These are phyloP conservation scores for Paraphaeosphaeria sporulosa DNA, from an alignment of 2,329 filamentous ascomycete species.

Conservation along the genomic window DNA sequence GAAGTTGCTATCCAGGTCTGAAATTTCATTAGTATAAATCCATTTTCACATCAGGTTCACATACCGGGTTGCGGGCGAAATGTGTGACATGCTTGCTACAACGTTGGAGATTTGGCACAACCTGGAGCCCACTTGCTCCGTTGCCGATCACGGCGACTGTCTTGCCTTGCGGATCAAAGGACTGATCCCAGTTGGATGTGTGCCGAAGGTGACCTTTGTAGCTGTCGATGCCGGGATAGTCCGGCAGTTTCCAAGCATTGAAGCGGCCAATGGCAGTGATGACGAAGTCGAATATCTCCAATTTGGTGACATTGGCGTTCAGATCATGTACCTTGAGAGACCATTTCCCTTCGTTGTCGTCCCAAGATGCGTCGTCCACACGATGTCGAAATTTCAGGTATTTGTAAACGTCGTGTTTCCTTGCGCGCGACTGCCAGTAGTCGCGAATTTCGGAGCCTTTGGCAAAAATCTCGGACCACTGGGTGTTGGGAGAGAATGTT, in stretches of 20 bases:
- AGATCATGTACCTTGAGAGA: conserved; percentile 62
- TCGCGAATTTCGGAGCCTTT: conserved; percentile 51
- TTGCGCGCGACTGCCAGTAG: conserved; percentile 51
- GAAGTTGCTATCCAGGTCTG: conserved; percentile 64
- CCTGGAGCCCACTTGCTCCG: conserved; percentile 69
- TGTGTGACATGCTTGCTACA: conserved; percentile 58
- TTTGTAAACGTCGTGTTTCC: conserved; percentile 50
- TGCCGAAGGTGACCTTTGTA: conserved; percentile 41
- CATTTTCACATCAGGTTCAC: too few species aligned
- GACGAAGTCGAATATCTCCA: conserved; percentile 43
- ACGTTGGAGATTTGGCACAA: conserved; percentile 66
- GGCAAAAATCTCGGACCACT: conserved; percentile 54
- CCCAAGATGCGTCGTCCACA: conserved; percentile 51
- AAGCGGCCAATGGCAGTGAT: conserved; percentile 46
- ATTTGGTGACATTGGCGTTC: conserved; percentile 43
- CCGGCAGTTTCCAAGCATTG: conserved; percentile 42
- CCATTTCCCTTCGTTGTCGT: conserved; percentile 62
- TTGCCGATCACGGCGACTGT: conserved; percentile 69
- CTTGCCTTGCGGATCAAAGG: conserved; percentile 64
- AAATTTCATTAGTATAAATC: too few species aligned
- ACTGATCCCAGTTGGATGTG: conserved; percentile 40
- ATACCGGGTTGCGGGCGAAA: conserved; percentile 67
- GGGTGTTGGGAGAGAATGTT: conserved; percentile 54
- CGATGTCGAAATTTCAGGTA: conserved; percentile 49
- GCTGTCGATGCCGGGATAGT: conserved; percentile 39